Evolutionary conservation across 306 rosid genomes (phyloP).

Genomic region (Abrus pulchellus): DNA sequence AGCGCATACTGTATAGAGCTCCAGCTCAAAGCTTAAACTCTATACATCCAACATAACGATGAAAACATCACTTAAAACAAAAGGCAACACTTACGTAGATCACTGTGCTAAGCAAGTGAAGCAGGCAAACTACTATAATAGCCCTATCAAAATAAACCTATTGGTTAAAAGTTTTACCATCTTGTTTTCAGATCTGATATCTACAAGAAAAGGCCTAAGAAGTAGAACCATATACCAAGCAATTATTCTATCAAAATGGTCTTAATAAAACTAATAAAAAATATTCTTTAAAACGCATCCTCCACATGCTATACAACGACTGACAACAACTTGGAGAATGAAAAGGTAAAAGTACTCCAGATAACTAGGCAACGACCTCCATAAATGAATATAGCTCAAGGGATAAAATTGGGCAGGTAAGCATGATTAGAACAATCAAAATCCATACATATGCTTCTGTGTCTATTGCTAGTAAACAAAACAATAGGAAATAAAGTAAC

Average conservation of each 20-base stretch:
- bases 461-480: slow-evolving; percentile 15
- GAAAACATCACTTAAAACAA: slow-evolving; percentile 11
- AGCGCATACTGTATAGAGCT: not conserved
- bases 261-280: not conserved
- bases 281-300: not conserved
- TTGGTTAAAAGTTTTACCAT: not conserved
- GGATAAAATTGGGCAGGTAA: not conserved
- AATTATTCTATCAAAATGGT: not conserved
- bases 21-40: slow-evolving; percentile 8
- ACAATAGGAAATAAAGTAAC: slow-evolving; percentile 8
- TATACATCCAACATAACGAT: slow-evolving; percentile 15
- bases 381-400: not conserved
- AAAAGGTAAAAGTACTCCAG: not conserved
- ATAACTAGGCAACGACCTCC: slow-evolving; percentile 12
- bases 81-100: not conserved
- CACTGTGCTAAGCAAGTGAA: slow-evolving; percentile 5
- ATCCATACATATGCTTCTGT: slow-evolving; percentile 1
- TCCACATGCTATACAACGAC: not conserved
- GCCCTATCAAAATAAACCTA: slow-evolving; percentile 28
- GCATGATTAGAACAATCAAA: slow-evolving; percentile 26
- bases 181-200: not conserved
- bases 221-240: slow-evolving; percentile 1
- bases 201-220: slow-evolving; percentile 30
- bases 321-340: not conserved
- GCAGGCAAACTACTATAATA: slow-evolving; percentile 26